Base-by-base conservation (phyloP, 2,329 filamentous ascomycete species). In the Thielaviopsis euricoi region DNA sequence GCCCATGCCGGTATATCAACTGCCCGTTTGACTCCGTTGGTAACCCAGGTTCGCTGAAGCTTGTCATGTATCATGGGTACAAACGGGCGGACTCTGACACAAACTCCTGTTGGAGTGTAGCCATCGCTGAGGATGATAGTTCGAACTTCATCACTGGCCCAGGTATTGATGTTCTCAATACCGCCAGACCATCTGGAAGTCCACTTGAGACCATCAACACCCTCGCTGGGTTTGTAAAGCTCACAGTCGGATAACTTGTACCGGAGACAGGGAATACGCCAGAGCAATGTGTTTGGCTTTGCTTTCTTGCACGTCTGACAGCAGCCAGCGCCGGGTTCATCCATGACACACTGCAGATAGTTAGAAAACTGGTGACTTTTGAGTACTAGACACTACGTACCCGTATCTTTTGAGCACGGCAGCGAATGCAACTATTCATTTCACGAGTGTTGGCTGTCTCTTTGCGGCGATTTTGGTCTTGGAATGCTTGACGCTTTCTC, bases 201-300 rank as follows among this genome's bases (percentile, higher is more conserved):
- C 79, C 79, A 82, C 63, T 81, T 77, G 60, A 74, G 74, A 0
- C 78, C 78, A 53, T 77, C 74, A 23, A 81, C 78, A 62, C 79
- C 76, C 6, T 21, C 26, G 6, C 77, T 77, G 0, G 77, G 75
- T 64, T 82, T 82, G 66, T 77, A 81, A 9, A 82, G 70, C 54
- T 71, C 73, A 53, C 82, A 71, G 56, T 81, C 79, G 10, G 75
- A 77, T 61, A 83, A 77, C 64, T 81, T 82, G 66, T 78, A 78
- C n/a, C 80, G 74, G 56, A 81, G 69, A 62, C 80, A 83, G 9
- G 77, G 78, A 49, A 81, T 71, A 6, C 77, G 73, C 62, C 74
- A 76, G 1, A 78, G 69, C 61, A 74, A 78, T n/a, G 69, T 71
- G 60, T 72, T 74, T 1, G 58, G 51, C 17, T 70, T 67, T 5